These are phyloP conservation scores for Noccaea caerulescens DNA, from an alignment of 345 rosid species.

Conservation along the genomic window DNA sequence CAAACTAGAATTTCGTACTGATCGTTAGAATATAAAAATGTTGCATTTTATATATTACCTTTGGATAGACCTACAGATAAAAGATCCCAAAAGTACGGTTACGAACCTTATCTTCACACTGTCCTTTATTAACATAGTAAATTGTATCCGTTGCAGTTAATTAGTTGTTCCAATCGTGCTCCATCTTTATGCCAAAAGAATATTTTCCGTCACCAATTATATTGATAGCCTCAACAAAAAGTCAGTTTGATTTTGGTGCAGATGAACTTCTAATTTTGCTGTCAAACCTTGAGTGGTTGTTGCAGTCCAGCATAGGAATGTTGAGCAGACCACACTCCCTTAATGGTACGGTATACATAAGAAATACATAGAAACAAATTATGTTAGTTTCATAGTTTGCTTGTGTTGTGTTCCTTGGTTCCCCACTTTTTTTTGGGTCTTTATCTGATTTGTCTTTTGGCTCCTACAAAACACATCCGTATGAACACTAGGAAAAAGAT, in stretches of 20 bases:
- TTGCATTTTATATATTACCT: background rate
- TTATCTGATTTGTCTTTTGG: slow-evolving; percentile 10
- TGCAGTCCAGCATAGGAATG: slow-evolving; percentile 1
- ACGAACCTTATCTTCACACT: slow-evolving; percentile 21
- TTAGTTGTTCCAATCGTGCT: background rate
- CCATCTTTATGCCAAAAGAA: slow-evolving; percentile 2
- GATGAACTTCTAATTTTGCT: slow-evolving; percentile 5
- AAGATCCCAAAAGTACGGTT: background rate
- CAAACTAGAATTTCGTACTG: slow-evolving; percentile 2
- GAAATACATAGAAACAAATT: background rate
- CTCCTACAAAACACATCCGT: background rate
- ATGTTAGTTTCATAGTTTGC: background rate
- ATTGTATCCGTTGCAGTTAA: background rate
- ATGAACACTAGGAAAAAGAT: background rate
- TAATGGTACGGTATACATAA: background rate
- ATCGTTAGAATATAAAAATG: background rate
- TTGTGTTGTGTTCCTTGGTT: slow-evolving; percentile 16
- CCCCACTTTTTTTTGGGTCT: slow-evolving; percentile 8
- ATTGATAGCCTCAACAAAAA: slow-evolving; percentile 28
- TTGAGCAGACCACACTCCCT: slow-evolving; percentile 10
- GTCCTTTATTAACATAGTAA: background rate
- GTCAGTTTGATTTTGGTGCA: slow-evolving; percentile 8
- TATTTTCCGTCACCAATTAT: slow-evolving; percentile 4
- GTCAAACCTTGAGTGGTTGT: slow-evolving; percentile 4
- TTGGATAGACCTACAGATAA: background rate